Base-by-base conservation (phyloP, 768 basidiomycete genomes). In the Kwoniella bestiolae region DNA sequence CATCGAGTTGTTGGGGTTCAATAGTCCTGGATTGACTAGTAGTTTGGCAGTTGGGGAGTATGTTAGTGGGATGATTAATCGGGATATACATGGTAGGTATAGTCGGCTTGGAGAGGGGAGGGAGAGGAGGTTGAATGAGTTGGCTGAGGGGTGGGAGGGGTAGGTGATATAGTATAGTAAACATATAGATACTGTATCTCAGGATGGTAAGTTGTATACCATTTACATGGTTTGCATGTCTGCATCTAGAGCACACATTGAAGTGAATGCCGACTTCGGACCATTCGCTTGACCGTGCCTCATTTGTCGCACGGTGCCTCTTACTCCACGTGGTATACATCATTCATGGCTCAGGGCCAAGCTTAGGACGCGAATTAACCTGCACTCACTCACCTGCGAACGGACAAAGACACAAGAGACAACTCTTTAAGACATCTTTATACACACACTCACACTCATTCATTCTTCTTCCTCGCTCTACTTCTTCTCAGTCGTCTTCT, bases 1-100 rank as follows among this genome's bases (percentile, higher is more conserved):
- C 88, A 85, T 97, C 70, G 93, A 88, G 77, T 82, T 96, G 66
- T 78, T 93, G 76, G 93, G 94, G 0, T 93, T 98, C 67, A 93
- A 96, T 78, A 91, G 90, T 67, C 95, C 95, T 0, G 95, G 95
- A 0, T 81, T 98, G 76, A 98, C 95, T 3, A 86, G 90, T 9
- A 86, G 87, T 72, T 85, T 98, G 70, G 93, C 91, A 3, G 89
- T 95, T 35, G 95, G 90, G 2, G 91, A 95, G 81, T 81, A 85
- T 75, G 88, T 96, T 0, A 89, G 89, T 7, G 86, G 88, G 56
- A 64, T 70, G 65, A 63, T 76, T 1, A 29, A 62, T 16, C 65
- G 57, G 35, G 71, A 73, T 21, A 62, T 76, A 6, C 66, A 65
- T 65, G 66, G 69, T 0, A 56, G 52, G 31, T 57, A 61, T 41